phyloP scores from a whole-genome alignment of 2,329 filamentous ascomycete species.

The Scleromitrula shiraiana region DNA sequence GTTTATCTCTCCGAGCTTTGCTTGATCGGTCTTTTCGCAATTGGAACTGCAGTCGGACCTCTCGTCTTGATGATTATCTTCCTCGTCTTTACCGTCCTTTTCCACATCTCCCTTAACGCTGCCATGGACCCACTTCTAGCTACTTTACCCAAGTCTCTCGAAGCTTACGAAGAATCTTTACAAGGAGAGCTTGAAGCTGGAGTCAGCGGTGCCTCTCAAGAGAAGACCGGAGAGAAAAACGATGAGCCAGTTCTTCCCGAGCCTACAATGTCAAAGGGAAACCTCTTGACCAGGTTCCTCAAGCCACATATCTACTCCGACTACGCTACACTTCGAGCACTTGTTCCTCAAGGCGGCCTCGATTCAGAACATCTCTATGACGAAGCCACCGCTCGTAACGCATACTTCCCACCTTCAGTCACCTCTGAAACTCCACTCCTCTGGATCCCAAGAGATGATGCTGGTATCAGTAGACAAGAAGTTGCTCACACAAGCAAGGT shows the following conservation, averaged over 20 bases:
- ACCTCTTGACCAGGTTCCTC: slow-evolving; percentile 59
- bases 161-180: slow-evolving; percentile 44
- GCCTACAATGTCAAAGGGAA: slow-evolving; percentile 40
- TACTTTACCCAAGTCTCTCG: slow-evolving; percentile 69
- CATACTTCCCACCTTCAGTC: slow-evolving; percentile 68
- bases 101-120: slow-evolving; percentile 65
- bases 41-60: slow-evolving; percentile 58
- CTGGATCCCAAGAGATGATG: slow-evolving; percentile 76
- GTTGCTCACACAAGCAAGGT: slow-evolving; percentile 62
- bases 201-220: slow-evolving; percentile 12
- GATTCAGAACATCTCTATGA: slow-evolving; percentile 48
- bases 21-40: slow-evolving; percentile 75
- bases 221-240: slow-evolving; percentile 18
- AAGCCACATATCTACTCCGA: slow-evolving; percentile 71
- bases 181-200: slow-evolving; percentile 17
- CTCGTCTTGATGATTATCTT: slow-evolving; percentile 69
- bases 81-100: slow-evolving; percentile 66
- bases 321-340: slow-evolving; percentile 60
- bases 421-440: slow-evolving; percentile 55
- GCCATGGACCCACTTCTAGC: slow-evolving; percentile 69
- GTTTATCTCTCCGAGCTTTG: slow-evolving; percentile 77
- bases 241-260: slow-evolving; percentile 19
- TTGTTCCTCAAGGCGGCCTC: slow-evolving; percentile 51
- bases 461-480: slow-evolving; percentile 71
- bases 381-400: slow-evolving; percentile 53